Evolutionary conservation across 192 early-diverging fungal species (phyloP).

Genomic region (Backusella parvicylindrica): DNA sequence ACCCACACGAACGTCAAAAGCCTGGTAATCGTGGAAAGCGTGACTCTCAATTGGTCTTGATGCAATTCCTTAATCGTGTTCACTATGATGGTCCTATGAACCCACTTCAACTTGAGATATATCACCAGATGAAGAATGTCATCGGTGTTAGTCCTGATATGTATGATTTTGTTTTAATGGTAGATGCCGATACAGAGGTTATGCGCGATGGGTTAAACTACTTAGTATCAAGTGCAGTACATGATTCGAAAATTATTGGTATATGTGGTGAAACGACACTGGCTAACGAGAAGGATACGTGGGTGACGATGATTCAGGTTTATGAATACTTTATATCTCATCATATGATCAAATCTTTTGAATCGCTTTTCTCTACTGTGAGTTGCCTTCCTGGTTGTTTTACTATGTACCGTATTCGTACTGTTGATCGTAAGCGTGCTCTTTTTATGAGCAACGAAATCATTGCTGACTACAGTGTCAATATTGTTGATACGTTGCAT

Average conservation of each 20-base stretch:
- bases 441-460: conserved; percentile 87
- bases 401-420: conserved; percentile 96
- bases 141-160: conserved; percentile 95
- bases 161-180: conserved; percentile 97
- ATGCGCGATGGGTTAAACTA: conserved; percentile 85
- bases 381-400: conserved; percentile 99
- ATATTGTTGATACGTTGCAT: conserved; percentile 94
- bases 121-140: conserved; percentile 98
- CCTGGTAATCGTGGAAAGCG: conserved; percentile 98
- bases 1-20: conserved; percentile 75
- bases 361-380: conserved; percentile 94
- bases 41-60: conserved; percentile 97
- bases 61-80: conserved; percentile 97
- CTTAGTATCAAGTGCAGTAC: conserved; percentile 84
- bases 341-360: conserved; percentile 95
- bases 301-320: conserved; percentile 98
- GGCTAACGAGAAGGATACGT: conserved; percentile 91
- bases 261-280: conserved; percentile 95
- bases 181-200: conserved; percentile 98
- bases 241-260: conserved; percentile 91
- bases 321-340: conserved; percentile 99
- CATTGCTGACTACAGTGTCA: conserved; percentile 91
- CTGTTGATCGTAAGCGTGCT: conserved; percentile 83
- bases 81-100: conserved; percentile 92
- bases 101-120: conserved; percentile 95